A percentile compares a stretch with the other conserved stretches of the same genome.
These are phyloP conservation scores for Symbiodinium pilosum DNA, from an alignment of 73 alveolate genomes.

Conservation along the genomic window DNA sequence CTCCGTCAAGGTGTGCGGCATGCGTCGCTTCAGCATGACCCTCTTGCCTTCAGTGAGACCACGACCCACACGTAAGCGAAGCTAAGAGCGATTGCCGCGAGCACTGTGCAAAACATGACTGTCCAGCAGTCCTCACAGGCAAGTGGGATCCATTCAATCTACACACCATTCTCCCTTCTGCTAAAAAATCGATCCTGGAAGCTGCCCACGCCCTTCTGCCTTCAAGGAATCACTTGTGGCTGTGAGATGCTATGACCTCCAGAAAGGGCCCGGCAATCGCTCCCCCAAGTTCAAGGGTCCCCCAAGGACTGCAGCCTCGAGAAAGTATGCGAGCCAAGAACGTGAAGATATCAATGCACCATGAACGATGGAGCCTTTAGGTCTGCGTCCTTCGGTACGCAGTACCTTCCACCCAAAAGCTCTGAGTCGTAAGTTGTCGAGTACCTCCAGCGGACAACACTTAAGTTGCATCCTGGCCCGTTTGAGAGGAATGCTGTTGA, in stretches of 20 bases:
- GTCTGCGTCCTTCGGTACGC: slow-evolving; percentile 58
- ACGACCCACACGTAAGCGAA: slow-evolving; percentile 33
- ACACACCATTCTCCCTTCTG: not conserved
- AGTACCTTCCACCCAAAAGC: slow-evolving; percentile 65
- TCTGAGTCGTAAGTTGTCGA: slow-evolving; percentile 55
- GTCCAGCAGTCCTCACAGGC: slow-evolving; percentile 58
- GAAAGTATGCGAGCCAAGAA: too few species aligned
- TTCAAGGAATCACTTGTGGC: not conserved
- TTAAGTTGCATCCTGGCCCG: too few species aligned
- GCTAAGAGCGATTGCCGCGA: slow-evolving; percentile 37
- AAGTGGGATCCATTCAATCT: too few species aligned
- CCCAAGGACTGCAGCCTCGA: not conserved
- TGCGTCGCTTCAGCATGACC: too few species aligned
- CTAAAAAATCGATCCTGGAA: slow-evolving; percentile 54
- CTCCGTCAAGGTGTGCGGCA: too few species aligned
- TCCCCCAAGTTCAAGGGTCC: not conserved
- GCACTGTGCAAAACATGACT: slow-evolving; percentile 49
- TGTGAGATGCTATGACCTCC: not conserved
- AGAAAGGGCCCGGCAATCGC: not conserved
- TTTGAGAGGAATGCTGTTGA: too few species aligned
- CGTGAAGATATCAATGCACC: too few species aligned
- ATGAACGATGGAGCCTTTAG: not conserved
- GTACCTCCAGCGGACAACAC: slow-evolving; percentile 54
- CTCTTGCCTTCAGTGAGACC: slow-evolving; percentile 73
- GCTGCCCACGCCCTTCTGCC: slow-evolving; percentile 85